Conservation (phyloP, 2,329 filamentous ascomycete genomes). For the Epichloe sibirici region DNA sequence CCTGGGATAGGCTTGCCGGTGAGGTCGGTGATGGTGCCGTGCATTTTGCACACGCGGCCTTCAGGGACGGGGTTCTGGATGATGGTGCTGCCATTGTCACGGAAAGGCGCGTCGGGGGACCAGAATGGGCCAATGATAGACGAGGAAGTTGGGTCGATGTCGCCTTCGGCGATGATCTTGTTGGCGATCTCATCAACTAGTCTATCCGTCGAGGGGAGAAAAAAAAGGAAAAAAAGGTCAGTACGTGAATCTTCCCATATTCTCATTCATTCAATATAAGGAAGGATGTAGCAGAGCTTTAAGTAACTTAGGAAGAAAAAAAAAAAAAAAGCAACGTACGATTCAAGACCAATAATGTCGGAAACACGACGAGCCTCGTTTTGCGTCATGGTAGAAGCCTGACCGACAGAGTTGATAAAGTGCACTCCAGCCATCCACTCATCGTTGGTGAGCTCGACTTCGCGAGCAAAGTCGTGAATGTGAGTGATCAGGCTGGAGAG, state of each 20-base stretch:
- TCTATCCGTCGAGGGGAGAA: conserved; percentile 18
- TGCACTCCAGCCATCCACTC: conserved; percentile 68
- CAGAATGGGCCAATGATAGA: conserved; percentile 70
- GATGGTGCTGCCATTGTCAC: conserved; percentile 51
- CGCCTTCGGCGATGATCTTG: conserved; percentile 48
- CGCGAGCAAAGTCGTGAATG: conserved; percentile 67
- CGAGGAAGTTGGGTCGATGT: conserved; percentile 56
- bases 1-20: conserved; percentile 54
- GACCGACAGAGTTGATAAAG: conserved; percentile 63
- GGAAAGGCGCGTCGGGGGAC: conserved; percentile 63
- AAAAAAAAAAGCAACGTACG: conserved; percentile 32
- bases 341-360: conserved; percentile 63
- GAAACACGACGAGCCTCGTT: conserved; percentile 65
- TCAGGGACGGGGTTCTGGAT: conserved; percentile 48
- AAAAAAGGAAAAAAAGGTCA: not conserved
- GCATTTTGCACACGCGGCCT: conserved; percentile 53
- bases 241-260: not conserved
- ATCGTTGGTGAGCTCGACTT: conserved; percentile 63
- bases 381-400: conserved; percentile 53
- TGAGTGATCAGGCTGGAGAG: conserved; percentile 54
- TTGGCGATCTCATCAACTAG: conserved; percentile 50
- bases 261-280: not conserved
- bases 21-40: conserved; percentile 53
- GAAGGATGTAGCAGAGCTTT: not conserved
- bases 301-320: not conserved